Conservation (phyloP, 2,329 filamentous ascomycete species). For the Cladosporium oxysporum region DNA sequence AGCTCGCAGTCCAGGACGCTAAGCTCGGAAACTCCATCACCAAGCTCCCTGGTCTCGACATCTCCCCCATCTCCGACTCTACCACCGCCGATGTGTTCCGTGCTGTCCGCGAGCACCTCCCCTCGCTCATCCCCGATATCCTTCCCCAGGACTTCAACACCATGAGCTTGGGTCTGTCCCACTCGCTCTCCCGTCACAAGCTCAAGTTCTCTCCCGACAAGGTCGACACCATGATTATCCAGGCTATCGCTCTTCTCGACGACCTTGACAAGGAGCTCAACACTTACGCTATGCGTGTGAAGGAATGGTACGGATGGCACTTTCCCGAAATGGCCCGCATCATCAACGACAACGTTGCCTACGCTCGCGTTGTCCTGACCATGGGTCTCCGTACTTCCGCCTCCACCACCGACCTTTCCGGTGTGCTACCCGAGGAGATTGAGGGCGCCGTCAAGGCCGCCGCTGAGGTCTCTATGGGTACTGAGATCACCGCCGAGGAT, state of each 20-base stretch:
- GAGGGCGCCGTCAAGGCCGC: conserved; percentile 89
- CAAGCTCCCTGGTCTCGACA: conserved; percentile 83
- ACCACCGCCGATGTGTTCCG: conserved; percentile 87
- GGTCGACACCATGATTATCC: conserved; percentile 99
- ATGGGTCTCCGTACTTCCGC: conserved; percentile 88
- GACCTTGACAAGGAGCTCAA: conserved; percentile 99
- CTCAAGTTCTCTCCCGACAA: conserved; percentile 98
- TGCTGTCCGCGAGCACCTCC: conserved; percentile 86
- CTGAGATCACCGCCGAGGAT: conserved; percentile 91
- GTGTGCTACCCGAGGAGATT: conserved; percentile 93
- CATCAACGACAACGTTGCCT: conserved; percentile 94
- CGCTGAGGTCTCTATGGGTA: conserved; percentile 97
- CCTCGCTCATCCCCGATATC: conserved; percentile 87
- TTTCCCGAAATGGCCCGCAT: conserved; percentile 98
- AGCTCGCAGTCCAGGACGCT: conserved; percentile 88
- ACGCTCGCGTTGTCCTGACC: conserved; percentile 81
- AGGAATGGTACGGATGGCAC: conserved; percentile 99
- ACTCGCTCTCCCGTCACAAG: conserved; percentile 95
- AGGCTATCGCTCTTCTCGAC: conserved; percentile 90
- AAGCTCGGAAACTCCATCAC: conserved; percentile 90
- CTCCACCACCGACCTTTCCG: conserved; percentile 73
- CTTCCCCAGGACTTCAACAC: conserved; percentile 83
- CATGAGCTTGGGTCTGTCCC: conserved; percentile 93
- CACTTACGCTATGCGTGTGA: conserved; percentile 97
- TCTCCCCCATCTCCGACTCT: conserved; percentile 80